Evolutionary conservation across 192 early-diverging fungal species (phyloP).

Genomic region (Spizellomyces punctatus): DNA sequence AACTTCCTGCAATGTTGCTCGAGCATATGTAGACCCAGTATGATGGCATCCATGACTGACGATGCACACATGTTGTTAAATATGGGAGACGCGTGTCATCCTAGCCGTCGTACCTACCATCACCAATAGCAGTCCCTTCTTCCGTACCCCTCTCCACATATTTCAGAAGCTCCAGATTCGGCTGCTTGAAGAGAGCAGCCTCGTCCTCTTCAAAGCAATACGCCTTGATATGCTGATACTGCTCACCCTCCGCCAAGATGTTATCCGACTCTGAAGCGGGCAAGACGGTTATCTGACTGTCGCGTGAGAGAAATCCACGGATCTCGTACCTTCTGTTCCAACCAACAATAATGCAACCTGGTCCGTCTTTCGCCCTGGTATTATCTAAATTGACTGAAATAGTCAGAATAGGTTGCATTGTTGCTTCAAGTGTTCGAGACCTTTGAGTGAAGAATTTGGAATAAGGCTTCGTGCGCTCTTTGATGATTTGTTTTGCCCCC

Average conservation of each 20-base stretch:
- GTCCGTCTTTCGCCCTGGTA: slow-evolving; percentile 68
- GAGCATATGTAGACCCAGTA: slow-evolving; percentile 60
- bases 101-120: slow-evolving; percentile 50
- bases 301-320: background rate
- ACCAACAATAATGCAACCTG: slow-evolving; percentile 57
- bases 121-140: slow-evolving; percentile 49
- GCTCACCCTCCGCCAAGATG: slow-evolving; percentile 42
- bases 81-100: background rate
- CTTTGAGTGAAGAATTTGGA: slow-evolving; percentile 43
- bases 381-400: slow-evolving; percentile 45
- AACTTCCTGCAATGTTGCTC: slow-evolving; percentile 54
- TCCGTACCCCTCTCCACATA: slow-evolving; percentile 46
- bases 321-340: slow-evolving; percentile 56
- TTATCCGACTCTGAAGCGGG: slow-evolving; percentile 55
- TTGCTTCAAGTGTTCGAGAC: slow-evolving; percentile 15
- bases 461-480: slow-evolving; percentile 27
- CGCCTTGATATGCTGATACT: slow-evolving; percentile 46
- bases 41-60: slow-evolving; percentile 67
- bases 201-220: slow-evolving; percentile 22
- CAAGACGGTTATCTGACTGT: slow-evolving; percentile 1
- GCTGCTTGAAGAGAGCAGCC: slow-evolving; percentile 27
- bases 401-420: background rate
- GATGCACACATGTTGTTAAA: background rate
- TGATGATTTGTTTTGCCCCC: slow-evolving; percentile 32
- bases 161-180: slow-evolving; percentile 53